Evolutionary conservation across 495 filamentous ascomycete genomes (phyloP).

Genomic region (Aspergillus baeticus): DNA sequence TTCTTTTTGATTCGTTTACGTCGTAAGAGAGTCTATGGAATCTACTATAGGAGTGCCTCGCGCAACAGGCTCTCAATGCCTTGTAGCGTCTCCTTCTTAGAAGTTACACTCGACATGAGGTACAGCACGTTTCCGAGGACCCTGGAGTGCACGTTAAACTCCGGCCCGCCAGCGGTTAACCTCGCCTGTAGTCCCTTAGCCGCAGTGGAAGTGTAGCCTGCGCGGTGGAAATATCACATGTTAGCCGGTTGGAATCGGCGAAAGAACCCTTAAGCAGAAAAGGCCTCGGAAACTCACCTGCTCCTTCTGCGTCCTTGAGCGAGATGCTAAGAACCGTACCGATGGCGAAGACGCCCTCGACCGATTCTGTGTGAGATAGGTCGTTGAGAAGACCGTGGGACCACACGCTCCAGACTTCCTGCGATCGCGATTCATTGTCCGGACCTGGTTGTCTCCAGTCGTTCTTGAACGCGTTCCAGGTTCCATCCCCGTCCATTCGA

Average conservation of each 20-base stretch:
- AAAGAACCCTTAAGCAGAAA: neutral
- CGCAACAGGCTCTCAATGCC: slow-evolving; percentile 45
- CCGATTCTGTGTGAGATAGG: slow-evolving; percentile 49
- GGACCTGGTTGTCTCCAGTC: slow-evolving; percentile 32
- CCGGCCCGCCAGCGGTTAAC: slow-evolving; percentile 39
- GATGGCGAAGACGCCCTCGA: slow-evolving; percentile 66
- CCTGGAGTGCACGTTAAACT: slow-evolving; percentile 66
- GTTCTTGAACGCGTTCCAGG: slow-evolving; percentile 48
- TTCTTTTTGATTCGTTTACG: neutral
- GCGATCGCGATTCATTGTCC: neutral
- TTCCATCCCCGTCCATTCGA: slow-evolving; percentile 49
- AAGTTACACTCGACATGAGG: slow-evolving; percentile 69
- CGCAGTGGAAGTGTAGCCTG: slow-evolving; percentile 67
- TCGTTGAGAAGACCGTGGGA: slow-evolving; percentile 51
- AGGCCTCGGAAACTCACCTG: slow-evolving; percentile 37
- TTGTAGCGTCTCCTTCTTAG: slow-evolving; percentile 46
- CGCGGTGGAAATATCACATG: slow-evolving; percentile 20
- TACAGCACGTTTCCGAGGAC: slow-evolving; percentile 77
- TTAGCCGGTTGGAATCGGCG: slow-evolving; percentile 15
- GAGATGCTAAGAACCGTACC: slow-evolving; percentile 70
- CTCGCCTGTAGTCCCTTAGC: slow-evolving; percentile 57
- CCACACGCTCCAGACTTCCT: slow-evolving; percentile 67
- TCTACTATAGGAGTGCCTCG: slow-evolving; percentile 23
- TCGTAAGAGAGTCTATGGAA: no score
- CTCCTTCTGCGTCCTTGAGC: slow-evolving; percentile 46